Evolutionary conservation across 495 filamentous ascomycete species (phyloP), one percentile per base, ranked within the genome.

Genomic region (Venustampulla echinocandica): DNA sequence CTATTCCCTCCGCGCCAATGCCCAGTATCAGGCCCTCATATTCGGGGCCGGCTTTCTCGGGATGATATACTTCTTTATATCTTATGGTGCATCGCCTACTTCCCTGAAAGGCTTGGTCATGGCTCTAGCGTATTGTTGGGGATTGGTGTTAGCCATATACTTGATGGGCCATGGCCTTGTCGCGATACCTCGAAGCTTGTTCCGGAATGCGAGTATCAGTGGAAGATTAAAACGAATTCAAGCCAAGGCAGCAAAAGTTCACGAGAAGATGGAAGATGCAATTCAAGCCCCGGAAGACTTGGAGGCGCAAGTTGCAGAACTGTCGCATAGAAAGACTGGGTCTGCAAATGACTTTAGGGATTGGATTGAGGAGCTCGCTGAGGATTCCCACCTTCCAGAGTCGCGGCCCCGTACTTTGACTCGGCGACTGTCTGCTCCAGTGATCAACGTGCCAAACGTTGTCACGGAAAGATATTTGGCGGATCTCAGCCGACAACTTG

Each of bases 151-250:
- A 46, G 92, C 88, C 13, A 95, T 97, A 46, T 95, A 90, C 58
- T 73, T 98, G 17, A 96, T 98, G 92, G 92, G 92, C 5, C 90
- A 98, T 55, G 92, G 92, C 9, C 69, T 97, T 28, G 92, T 98
- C 33, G 82, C 92, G 10, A 84, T 97, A 37, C 92, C 92, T 4
- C 75, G 90, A 54, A 74, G 75, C 14, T 64, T 98, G 1, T 81
- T 89, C 59, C 77, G 80, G 36, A 84, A 84, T 56, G 80, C 87
- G 11, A 84, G 80, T 54, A 73, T 84, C 42, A 82, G 81, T 57
- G 75, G 74, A 37, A 76, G 80, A 38, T 60, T 98, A 33, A 77
- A 79, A 43, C 71, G 81, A 22, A 67, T 95, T 15, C 89, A 97
- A 59, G 66, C 74, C 2, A 74, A 82, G 47, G 92, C 92, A 4